phyloP scores from a whole-genome alignment of 2,329 filamentous ascomycete species.

The Mycosphaerella sp. region DNA sequence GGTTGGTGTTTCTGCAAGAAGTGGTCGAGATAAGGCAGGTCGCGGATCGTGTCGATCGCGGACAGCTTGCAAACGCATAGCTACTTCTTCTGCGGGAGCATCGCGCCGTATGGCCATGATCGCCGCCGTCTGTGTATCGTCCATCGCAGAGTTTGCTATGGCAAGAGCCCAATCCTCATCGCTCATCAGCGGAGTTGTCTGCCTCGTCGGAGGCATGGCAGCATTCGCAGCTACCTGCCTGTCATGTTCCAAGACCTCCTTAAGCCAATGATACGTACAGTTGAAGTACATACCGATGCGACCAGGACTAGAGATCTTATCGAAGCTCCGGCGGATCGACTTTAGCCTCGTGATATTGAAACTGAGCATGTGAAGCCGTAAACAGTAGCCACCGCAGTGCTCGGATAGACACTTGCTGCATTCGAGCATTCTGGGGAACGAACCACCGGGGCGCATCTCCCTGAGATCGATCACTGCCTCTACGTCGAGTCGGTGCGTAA shows the following conservation, averaged over 20 bases:
- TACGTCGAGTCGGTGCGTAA: conserved; percentile 10
- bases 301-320: conserved; percentile 8
- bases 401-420: conserved; percentile 9
- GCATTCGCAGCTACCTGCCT: conserved; percentile 5
- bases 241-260: conserved; percentile 10
- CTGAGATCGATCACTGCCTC: conserved; percentile 3
- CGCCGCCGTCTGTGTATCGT: not conserved
- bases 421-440: not conserved
- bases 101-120: not conserved
- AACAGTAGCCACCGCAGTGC: conserved; percentile 12
- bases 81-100: not conserved
- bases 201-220: not conserved
- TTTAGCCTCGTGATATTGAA: conserved; percentile 8
- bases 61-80: not conserved
- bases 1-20: too few relatives aligned
- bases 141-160: conserved; percentile 6
- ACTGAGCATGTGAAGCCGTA: conserved; percentile 5
- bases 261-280: conserved; percentile 5
- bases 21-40: too few relatives aligned
- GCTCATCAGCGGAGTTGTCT: conserved; percentile 9
- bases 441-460: not conserved
- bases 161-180: conserved; percentile 11
- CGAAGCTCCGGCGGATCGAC: conserved; percentile 7
- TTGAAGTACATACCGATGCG: conserved; percentile 8
- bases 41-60: not conserved